Evolutionary conservation across 306 rosid genomes (phyloP), one percentile per base, ranked within the genome.

Genomic region (Leucaena leucocephala): DNA sequence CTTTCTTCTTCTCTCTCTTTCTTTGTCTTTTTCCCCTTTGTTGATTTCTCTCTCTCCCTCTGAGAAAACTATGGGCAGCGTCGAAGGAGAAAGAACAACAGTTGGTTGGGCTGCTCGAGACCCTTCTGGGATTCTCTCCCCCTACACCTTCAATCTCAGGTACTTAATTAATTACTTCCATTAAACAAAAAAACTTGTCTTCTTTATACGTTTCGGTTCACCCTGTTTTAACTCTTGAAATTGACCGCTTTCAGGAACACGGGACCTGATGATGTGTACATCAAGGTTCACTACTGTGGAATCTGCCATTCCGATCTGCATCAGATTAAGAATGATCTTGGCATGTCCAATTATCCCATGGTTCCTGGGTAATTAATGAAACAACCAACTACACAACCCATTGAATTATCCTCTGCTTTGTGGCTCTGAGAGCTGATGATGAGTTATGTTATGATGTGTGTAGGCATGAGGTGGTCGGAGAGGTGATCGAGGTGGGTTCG

Each of bases 301-400:
- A 9, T 94, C n/a, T 94, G 98, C 71, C 97, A 94, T 71, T 46
- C 97, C 4, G 98, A 94, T 87, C 46, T 94, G 52, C 97, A 89
- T 80, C 89, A 88, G 68, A 21, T 87, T 50, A 92, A 91, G 71
- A 94, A 94, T 62, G 97, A 91, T 10, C 95, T 91, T 11, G 97
- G 98, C 81, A 82, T 59, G 84, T 92, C 98, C 75, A 87, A 91
- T 68, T 94, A 92, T 68, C 98, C 97, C 50, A 91, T 94, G 95
- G 98, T 94, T 19, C 89, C 95, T 0, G 97, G 97, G 98, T 94
- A 50, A 16, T 3, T 45, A 87, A 27, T 27, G 27, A 27, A 22
- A 7, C 1, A 64, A 63, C 21, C 11, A 11, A 46, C 12, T 21
- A 48, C 6, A 6, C 13, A 48, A 13, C 54, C 13, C 13, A 48